These are phyloP conservation scores for Ceratocystis albifundus DNA, from an alignment of 2,329 filamentous ascomycete species.

Conservation along the genomic window DNA sequence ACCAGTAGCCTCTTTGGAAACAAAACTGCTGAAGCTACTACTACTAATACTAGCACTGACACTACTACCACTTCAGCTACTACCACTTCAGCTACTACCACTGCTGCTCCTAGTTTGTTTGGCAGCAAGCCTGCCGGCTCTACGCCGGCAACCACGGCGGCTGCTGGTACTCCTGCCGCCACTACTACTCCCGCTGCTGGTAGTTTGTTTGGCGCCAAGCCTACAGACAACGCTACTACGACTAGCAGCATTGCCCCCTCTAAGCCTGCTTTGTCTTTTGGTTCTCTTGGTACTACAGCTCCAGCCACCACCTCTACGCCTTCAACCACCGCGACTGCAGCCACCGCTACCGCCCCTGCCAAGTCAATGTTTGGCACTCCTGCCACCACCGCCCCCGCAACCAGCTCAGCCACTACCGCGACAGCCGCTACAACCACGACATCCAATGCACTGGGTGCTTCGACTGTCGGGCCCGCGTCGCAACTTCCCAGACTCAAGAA, in stretches of 20 bases:
- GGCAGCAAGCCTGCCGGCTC: slow-evolving; percentile 22
- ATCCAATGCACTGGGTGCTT: slow-evolving; percentile 48
- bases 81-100: slow-evolving; percentile 26
- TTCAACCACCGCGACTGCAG: slow-evolving; percentile 8
- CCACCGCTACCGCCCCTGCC: slow-evolving; percentile 9
- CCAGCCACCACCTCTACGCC: slow-evolving; percentile 25
- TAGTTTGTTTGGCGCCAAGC: slow-evolving; percentile 35
- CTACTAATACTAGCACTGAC: slow-evolving; percentile 28
- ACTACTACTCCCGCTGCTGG: neutral
- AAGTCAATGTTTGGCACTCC: slow-evolving; percentile 22
- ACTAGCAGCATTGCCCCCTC: slow-evolving; percentile 23
- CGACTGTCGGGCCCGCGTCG: slow-evolving; percentile 69
- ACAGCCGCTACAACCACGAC: slow-evolving; percentile 28
- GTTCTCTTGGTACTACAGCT: slow-evolving; percentile 33
- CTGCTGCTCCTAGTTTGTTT: slow-evolving; percentile 24
- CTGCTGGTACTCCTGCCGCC: neutral
- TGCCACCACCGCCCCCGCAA: slow-evolving; percentile 16
- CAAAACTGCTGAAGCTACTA: slow-evolving; percentile 19
- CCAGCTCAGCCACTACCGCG: slow-evolving; percentile 24
- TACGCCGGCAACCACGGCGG: slow-evolving; percentile 6
- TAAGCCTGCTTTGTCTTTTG: slow-evolving; percentile 31
- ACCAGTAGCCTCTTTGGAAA: slow-evolving; percentile 25
- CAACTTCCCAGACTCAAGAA: slow-evolving; percentile 87
- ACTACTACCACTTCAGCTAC: slow-evolving; percentile 29
- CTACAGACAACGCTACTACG: slow-evolving; percentile 30